Conservation (phyloP, 1,139 yeast genomes). For the Hyphopichia burtonii region DNA sequence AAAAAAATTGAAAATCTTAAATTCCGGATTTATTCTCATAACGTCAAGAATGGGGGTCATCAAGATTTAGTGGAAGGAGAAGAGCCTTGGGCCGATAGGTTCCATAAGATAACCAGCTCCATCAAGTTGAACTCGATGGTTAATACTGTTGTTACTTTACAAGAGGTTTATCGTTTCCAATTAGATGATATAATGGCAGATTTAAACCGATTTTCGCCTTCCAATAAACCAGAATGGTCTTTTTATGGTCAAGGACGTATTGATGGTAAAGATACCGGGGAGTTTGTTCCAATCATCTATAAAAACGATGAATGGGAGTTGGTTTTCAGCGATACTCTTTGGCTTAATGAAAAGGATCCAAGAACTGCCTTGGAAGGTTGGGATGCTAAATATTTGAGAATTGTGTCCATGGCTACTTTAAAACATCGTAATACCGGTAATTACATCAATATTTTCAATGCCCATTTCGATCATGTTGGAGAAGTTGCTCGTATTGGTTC, state of each 20-base stretch:
- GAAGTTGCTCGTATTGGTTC: conserved; percentile 35
- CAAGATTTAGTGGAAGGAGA: conserved; percentile 28
- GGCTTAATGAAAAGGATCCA: conserved; percentile 32
- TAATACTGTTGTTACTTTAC: conserved; percentile 33
- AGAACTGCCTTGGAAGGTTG: conserved; percentile 42
- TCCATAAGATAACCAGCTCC: conserved; percentile 24
- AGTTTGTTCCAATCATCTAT: conserved; percentile 34
- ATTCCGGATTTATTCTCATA: conserved; percentile 39
- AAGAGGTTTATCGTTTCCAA: conserved; percentile 37
- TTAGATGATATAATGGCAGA: conserved; percentile 29
- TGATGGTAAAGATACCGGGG: conserved; percentile 33
- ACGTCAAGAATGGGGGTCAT: conserved; percentile 37
- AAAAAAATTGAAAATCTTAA: conserved; percentile 14
- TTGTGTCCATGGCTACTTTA: conserved; percentile 45
- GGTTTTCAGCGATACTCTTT: conserved; percentile 29
- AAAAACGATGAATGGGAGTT: conserved; percentile 31
- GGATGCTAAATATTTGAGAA: conserved; percentile 54
- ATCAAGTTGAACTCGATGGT: conserved; percentile 23
- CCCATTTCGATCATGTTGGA: conserved; percentile 51
- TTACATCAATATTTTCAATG: conserved; percentile 39
- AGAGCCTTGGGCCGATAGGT: conserved; percentile 28
- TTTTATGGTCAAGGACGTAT: conserved; percentile 36
- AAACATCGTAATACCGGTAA: conserved; percentile 25
- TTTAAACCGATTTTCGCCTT: conserved; percentile 22
- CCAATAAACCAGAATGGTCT: conserved; percentile 27